These are phyloP conservation scores for Plasmopara halstedii DNA, from an alignment of 352 stramenopile genomes.

Conservation along the genomic window DNA sequence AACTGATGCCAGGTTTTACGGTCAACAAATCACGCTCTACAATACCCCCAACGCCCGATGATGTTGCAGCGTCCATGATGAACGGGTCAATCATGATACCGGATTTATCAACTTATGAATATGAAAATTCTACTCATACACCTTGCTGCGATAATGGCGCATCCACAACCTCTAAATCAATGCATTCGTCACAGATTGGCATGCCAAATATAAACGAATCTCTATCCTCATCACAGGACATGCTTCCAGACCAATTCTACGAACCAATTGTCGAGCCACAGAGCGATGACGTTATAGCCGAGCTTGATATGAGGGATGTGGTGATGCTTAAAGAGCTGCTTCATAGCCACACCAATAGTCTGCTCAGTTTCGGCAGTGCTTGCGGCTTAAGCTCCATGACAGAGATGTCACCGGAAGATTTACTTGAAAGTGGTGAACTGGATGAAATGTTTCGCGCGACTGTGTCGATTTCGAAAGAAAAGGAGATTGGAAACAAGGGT, in stretches of 20 bases:
- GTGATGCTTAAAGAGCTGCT: slow-evolving; percentile 66
- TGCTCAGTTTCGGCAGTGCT: slow-evolving; percentile 57
- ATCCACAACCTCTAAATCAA: slow-evolving; percentile 13
- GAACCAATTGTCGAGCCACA: slow-evolving; percentile 60
- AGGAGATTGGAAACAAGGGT: slow-evolving; percentile 2
- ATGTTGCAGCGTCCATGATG: slow-evolving; percentile 45
- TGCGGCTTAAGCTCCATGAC: slow-evolving; percentile 47
- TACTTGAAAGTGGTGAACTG: slow-evolving; percentile 69
- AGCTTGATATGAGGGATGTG: slow-evolving; percentile 53
- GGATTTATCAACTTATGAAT: slow-evolving; percentile 13
- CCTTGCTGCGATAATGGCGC: slow-evolving; percentile 15
- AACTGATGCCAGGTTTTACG: slow-evolving; percentile 46
- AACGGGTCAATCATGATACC: slow-evolving; percentile 23
- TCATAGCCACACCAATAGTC: slow-evolving; percentile 51
- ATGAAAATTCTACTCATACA: slow-evolving; percentile 12
- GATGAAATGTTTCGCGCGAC: slow-evolving; percentile 70
- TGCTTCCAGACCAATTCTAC: slow-evolving; percentile 29
- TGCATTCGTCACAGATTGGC: slow-evolving; percentile 17
- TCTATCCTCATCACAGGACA: slow-evolving; percentile 10
- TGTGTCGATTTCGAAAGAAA: slow-evolving; percentile 57
- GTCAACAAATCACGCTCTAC: slow-evolving; percentile 36
- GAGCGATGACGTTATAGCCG: slow-evolving; percentile 45
- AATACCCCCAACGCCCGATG: slow-evolving; percentile 41
- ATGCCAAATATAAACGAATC: slow-evolving; percentile 12
- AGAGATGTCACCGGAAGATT: slow-evolving; percentile 69